Conservation (phyloP, 176 grass and related monocot genomes). For the Raddia guianensis region DNA sequence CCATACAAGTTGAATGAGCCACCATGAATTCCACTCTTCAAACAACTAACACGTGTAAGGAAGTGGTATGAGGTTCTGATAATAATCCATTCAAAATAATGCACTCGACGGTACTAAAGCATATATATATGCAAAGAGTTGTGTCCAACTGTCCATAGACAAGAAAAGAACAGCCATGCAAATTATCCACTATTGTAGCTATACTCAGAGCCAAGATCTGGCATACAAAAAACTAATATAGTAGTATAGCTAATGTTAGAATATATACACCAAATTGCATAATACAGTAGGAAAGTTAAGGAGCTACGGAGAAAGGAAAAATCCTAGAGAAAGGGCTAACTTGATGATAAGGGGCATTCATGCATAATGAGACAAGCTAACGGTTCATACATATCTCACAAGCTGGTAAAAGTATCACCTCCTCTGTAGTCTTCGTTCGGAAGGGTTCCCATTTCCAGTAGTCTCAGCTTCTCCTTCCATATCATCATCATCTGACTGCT, state of each 20-base stretch:
- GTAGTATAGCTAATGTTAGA: neutral
- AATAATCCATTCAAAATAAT: neutral
- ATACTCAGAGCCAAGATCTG: neutral
- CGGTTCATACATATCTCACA: neutral
- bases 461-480: constrained; percentile 84
- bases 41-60: neutral
- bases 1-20: too few relatives aligned
- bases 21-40: too few relatives aligned
- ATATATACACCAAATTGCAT: neutral
- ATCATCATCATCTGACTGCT: constrained; percentile 86
- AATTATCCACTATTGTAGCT: constrained; percentile 1
- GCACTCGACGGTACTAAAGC: neutral
- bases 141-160: neutral
- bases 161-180: neutral
- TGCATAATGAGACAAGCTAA: constrained; percentile 1
- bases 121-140: neutral
- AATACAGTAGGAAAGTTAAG: neutral
- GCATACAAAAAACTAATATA: constrained; percentile 8
- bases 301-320: neutral
- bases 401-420: constrained; percentile 50
- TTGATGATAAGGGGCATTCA: neutral
- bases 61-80: neutral
- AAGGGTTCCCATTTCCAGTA: constrained; percentile 63
- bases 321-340: neutral
- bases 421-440: constrained; percentile 63